Evolutionary conservation across 345 rosid species (phyloP), one percentile per base, ranked within the genome.

Genomic region (rapeseed (Brassica napus)): DNA sequence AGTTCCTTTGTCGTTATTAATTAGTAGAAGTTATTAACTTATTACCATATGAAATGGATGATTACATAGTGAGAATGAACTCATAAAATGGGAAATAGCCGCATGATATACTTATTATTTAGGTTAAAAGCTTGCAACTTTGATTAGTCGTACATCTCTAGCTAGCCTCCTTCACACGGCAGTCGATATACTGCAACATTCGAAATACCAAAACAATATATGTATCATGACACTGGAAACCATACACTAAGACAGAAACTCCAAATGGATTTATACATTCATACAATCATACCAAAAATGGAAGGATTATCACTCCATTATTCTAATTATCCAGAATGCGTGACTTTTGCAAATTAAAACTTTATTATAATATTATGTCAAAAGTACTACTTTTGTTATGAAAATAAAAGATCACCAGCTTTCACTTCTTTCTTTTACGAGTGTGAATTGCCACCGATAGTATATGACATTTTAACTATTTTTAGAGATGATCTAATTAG

Each of bases 121-220:
- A 67, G 24, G 64, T 47, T 34, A 42, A 79, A 68, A 67, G 78
- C 74, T 60, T 68, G 65, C 74, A 47, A 47, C 54, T 42, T 47
- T 49, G 18, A n/a, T 49, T n/a, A n/a, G 57, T 49, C 18, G 57
- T 49, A 49, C 57, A 73, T 67, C 6, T 73, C 16, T 60, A 2
- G 9, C 73, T 60, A 2, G 9, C 73, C 74, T 73, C 70, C 64
- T 73, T 35, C 57, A 79, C 74, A 73, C 82, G 69, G 47, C 71
- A 73, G 42, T 16, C 65, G 74, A 68, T 68, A 79, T 59, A 49
- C 82, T 79, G 74, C 74, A 73, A 61, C 65, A 73, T 67, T 73
- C 16, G 21, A 44, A 67, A 52, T 73, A 79, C 55, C 57, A 79
- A 59, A 66, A 23, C 9, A 58, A 61, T n/a, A 65, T 14, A 37